phyloP scores from a whole-genome alignment of 2,329 filamentous ascomycete genomes.

The Arachnopeziza araneosa region DNA sequence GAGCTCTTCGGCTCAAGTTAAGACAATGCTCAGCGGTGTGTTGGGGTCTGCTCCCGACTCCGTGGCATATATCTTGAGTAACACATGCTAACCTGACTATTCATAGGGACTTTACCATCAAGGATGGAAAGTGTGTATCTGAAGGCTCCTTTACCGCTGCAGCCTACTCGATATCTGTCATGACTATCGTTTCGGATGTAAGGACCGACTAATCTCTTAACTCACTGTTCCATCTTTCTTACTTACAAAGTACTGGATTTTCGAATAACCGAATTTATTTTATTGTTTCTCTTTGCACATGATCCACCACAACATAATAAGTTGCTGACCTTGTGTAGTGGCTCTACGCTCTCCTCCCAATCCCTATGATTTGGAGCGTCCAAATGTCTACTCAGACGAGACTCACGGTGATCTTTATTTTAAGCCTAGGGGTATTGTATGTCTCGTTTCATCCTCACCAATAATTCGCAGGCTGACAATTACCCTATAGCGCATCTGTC shows the following conservation, averaged over 20 bases:
- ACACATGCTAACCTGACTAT: not conserved
- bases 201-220: not conserved
- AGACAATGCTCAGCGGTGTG: not conserved
- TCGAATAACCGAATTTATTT: too few relatives aligned
- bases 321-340: slow-evolving; percentile 21
- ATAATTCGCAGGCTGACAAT: not conserved
- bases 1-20: not conserved
- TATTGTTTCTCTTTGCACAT: too few relatives aligned
- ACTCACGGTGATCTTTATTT: slow-evolving; percentile 27
- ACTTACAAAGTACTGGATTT: too few relatives aligned
- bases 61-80: not conserved
- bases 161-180: slow-evolving; percentile 36
- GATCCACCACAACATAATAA: too few relatives aligned
- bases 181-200: slow-evolving; percentile 40
- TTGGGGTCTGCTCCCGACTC: not conserved
- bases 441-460: not conserved
- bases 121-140: slow-evolving; percentile 9
- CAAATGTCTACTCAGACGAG: slow-evolving; percentile 37
- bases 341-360: slow-evolving; percentile 38
- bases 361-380: slow-evolving; percentile 36
- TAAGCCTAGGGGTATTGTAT: slow-evolving; percentile 18
- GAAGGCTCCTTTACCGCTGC: slow-evolving; percentile 5
- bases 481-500: slow-evolving; percentile 41
- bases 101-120: slow-evolving; percentile 27
- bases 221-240: too few relatives aligned